A percentile compares a stretch with the other conserved stretches of the same genome.
phyloP scores from a whole-genome alignment of 164 flowering plant genomes.

The Berberis vulgaris region DNA sequence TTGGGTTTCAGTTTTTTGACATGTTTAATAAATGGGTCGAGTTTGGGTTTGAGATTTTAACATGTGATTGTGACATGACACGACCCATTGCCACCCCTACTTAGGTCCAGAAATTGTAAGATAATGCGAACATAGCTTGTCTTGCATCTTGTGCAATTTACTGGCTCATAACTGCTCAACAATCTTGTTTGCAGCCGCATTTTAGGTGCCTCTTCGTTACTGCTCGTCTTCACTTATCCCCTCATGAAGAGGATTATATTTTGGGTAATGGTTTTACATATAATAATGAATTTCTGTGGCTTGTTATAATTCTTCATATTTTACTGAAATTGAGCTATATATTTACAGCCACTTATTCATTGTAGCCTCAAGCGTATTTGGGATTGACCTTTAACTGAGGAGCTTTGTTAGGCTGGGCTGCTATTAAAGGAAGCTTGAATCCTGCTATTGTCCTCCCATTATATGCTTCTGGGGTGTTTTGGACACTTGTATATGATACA shows the following conservation, averaged over 20 bases:
- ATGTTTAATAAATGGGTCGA: too few relatives aligned
- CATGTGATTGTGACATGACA: too few relatives aligned
- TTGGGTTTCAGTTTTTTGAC: too few relatives aligned
- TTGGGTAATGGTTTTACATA: slow-evolving; percentile 54
- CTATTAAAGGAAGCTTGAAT: slow-evolving; percentile 78
- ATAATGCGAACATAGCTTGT: neutral
- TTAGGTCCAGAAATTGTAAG: too few relatives aligned
- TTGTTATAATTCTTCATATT: too few relatives aligned
- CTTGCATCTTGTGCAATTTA: neutral
- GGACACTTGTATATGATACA: slow-evolving; percentile 99
- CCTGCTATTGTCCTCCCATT: slow-evolving; percentile 70
- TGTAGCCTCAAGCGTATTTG: slow-evolving; percentile 95
- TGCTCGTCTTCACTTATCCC: slow-evolving; percentile 95
- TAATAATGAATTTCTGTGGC: neutral
- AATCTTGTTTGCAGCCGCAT: slow-evolving; percentile 41
- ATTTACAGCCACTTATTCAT: neutral
- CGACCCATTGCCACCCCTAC: too few relatives aligned
- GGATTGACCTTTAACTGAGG: slow-evolving; percentile 99
- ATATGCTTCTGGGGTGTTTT: slow-evolving; percentile 76
- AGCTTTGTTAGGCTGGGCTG: slow-evolving; percentile 95
- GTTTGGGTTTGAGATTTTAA: too few relatives aligned
- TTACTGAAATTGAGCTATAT: too few relatives aligned
- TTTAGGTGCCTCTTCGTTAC: slow-evolving; percentile 87
- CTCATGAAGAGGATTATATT: slow-evolving; percentile 96
- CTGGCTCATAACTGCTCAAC: neutral